Base-by-base conservation (phyloP, 345 rosid species). In the Salix udensis region DNA sequence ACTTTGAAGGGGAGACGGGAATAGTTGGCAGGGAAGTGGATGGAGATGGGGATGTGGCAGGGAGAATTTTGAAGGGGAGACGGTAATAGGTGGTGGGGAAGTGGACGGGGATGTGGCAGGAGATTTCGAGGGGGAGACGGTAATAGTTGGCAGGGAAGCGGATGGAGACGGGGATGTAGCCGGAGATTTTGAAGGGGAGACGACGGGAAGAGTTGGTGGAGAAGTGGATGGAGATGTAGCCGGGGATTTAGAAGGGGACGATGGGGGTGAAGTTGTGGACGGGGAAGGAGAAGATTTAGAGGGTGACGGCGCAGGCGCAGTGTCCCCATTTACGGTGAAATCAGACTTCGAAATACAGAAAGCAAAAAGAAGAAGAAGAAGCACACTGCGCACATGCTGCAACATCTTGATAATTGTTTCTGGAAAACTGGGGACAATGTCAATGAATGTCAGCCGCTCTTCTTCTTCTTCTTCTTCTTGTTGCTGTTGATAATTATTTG, bases 281-380 rank as follows among this genome's bases (percentile, higher is more conserved):
- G 50, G 50, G 14, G 50, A 46, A 46, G 50, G 50, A 46, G 18
- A 46, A 46, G 50, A 12, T 0, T 11, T 46, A 46, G 18, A 46
- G 18, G 50, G 50, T 46, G 89, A 78, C 6, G 80, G 84, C 0
- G 84, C 80, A 19, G 89, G 91, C 52, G 85, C 87, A 84, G 78
- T 62, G 70, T 78, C 71, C 62, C 85, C 88, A 71, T 69, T 55
- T 26, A 73, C 87, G n/a, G 16, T 58, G 28, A 64, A 46, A 67
- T 68, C 42, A 46, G 68, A 71, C 71, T 66, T n/a, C 30, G 70
- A 83, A 66, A 81, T 44, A 31, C 58, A 50, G 19, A 85, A 66
- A 40, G 80, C 83, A 66, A 78, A 60, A 44, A 83, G 3, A 13
- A 76, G 70, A 60, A 77, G 2, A 6, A 77, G 64, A 75, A 81